phyloP scores from a whole-genome alignment of 805 yeast species.

The Trichomonascus vanleenenianus region DNA sequence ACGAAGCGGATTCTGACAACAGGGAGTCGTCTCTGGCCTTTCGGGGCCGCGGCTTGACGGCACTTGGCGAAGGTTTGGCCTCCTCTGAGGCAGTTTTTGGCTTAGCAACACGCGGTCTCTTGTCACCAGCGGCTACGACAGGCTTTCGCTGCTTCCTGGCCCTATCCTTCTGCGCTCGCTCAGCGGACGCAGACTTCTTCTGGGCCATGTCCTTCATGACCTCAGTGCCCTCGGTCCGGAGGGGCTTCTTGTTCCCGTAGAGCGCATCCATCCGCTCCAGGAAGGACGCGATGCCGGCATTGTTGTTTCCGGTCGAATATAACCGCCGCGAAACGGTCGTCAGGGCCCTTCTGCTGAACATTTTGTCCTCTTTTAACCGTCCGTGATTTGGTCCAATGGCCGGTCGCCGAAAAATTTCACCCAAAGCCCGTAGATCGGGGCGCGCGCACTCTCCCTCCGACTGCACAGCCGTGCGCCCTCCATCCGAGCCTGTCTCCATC shows the following conservation, averaged over 20 bases:
- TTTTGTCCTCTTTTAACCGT: background rate
- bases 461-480: too few relatives aligned
- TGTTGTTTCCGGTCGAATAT: conserved; percentile 2
- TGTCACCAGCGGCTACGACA: background rate
- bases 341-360: background rate
- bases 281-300: conserved; percentile 2
- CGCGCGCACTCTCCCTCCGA: too few relatives aligned
- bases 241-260: conserved; percentile 1
- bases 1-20: background rate
- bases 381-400: background rate
- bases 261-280: conserved; percentile 6
- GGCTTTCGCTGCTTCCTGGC: too few relatives aligned
- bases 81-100: background rate
- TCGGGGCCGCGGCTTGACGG: background rate
- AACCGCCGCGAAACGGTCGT: background rate
- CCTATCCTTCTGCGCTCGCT: background rate
- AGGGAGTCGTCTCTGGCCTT: background rate
- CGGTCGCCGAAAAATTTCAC: background rate
- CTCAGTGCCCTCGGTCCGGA: background rate
- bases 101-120: background rate
- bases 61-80: background rate
- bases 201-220: background rate
- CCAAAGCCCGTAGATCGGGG: too few relatives aligned
- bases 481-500: too few relatives aligned
- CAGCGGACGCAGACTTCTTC: background rate